Conservation (phyloP, 2,329 filamentous ascomycete species). For the Exophiala viscosa region DNA sequence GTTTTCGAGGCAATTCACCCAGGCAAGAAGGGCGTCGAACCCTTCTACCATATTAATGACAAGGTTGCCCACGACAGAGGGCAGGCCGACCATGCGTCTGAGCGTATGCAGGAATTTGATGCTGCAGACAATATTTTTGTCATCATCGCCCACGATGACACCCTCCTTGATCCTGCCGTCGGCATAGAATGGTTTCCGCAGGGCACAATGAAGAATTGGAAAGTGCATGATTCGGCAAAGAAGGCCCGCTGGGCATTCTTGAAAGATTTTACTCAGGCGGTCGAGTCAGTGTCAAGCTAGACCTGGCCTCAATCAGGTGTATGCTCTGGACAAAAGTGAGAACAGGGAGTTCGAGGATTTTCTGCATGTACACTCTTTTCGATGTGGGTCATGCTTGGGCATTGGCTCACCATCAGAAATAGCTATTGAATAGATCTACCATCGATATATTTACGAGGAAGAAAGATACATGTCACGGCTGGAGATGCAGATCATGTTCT, state of each 20-base stretch:
- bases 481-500: too few relatives aligned
- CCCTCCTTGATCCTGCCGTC: constrained; percentile 26
- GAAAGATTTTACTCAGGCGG: constrained; percentile 9
- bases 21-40: constrained; percentile 16
- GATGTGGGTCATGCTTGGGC: too few relatives aligned
- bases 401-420: too few relatives aligned
- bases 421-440: too few relatives aligned
- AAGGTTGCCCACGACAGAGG: constrained; percentile 27
- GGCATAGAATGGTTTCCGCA: constrained; percentile 23
- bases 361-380: too few relatives aligned
- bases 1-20: constrained; percentile 29
- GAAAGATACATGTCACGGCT: too few relatives aligned
- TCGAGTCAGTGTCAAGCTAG: background rate
- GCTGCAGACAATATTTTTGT: constrained; percentile 31
- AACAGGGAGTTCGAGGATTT: too few relatives aligned
- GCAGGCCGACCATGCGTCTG: constrained; percentile 24
- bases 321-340: background rate
- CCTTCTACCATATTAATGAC: constrained; percentile 23
- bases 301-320: background rate
- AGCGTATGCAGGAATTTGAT: constrained; percentile 30
- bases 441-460: too few relatives aligned
- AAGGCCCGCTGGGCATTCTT: constrained; percentile 14
- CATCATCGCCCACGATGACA: constrained; percentile 31
- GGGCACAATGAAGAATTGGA: constrained; percentile 14
- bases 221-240: constrained; percentile 1